Percentiles rank a stretch among this genome's conserved stretches.
These are phyloP conservation scores for Lactarius indigo DNA, from an alignment of 768 basidiomycete species.

Conservation along the genomic window DNA sequence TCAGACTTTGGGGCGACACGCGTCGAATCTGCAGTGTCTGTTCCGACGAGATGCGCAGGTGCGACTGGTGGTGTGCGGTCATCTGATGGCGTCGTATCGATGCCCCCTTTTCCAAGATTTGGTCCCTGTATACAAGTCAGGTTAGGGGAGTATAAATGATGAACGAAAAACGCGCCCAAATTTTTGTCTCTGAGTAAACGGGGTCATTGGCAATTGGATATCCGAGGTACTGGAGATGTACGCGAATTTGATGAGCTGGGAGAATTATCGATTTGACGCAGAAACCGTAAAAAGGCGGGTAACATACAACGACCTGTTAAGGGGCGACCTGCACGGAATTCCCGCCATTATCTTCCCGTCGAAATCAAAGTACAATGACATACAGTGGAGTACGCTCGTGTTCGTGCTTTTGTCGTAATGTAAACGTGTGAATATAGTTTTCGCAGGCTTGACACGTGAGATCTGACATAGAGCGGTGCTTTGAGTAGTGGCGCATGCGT, in stretches of 20 bases:
- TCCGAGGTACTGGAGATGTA: constrained; percentile 94
- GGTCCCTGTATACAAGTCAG: constrained; percentile 47
- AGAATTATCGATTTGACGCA: not conserved
- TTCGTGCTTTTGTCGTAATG: constrained; percentile 77
- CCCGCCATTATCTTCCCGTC: constrained; percentile 8
- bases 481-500: constrained; percentile 15
- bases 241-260: constrained; percentile 92
- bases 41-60: constrained; percentile 38
- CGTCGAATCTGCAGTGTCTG: constrained; percentile 24
- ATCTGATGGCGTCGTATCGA: constrained; percentile 69
- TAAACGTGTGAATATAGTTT: constrained; percentile 82
- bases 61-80: constrained; percentile 62
- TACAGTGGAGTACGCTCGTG: constrained; percentile 86
- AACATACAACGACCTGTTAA: constrained; percentile 87
- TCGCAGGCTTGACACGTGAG: constrained; percentile 55
- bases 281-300: constrained; percentile 3
- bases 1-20: not conserved
- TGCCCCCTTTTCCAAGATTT: constrained; percentile 71
- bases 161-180: constrained; percentile 56
- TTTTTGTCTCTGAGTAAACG: constrained; percentile 76
- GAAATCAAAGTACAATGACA: constrained; percentile 20
- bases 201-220: constrained; percentile 95
- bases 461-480: constrained; percentile 1
- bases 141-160: not conserved
- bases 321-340: constrained; percentile 59